Evolutionary conservation across 768 basidiomycete genomes (phyloP).

Genomic region (Candolleomyces efflorescens): DNA sequence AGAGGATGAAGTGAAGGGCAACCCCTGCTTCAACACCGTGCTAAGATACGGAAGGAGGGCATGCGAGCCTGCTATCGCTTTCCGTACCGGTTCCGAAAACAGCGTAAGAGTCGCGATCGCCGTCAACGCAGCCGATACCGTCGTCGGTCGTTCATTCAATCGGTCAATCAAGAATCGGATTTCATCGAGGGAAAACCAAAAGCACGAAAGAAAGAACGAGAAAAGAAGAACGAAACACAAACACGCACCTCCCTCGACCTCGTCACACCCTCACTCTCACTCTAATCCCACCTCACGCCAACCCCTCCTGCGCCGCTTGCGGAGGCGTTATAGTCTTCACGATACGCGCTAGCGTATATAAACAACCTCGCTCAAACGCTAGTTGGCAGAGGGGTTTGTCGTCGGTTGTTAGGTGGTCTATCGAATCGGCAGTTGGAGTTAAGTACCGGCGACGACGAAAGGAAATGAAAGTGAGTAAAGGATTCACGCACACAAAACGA

Average conservation of each 20-base stretch:
- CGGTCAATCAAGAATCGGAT: too few species aligned
- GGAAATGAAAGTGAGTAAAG: too few species aligned
- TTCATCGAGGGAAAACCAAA: too few species aligned
- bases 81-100: conserved; percentile 68
- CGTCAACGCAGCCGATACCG: conserved; percentile 62
- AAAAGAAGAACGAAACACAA: too few species aligned
- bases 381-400: conserved; percentile 60
- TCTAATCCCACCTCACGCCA: conserved; percentile 72
- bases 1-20: too few species aligned
- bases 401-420: conserved; percentile 71
- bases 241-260: conserved; percentile 62
- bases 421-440: too few species aligned
- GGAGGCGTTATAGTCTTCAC: conserved; percentile 52
- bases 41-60: conserved; percentile 33
- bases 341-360: conserved; percentile 49
- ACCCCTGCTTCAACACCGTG: not conserved
- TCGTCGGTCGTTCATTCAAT: too few species aligned
- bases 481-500: conserved; percentile 59
- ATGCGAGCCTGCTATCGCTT: conserved; percentile 57
- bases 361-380: conserved; percentile 67
- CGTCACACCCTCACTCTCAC: conserved; percentile 57
- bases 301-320: too few species aligned
- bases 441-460: too few species aligned
- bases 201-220: not conserved
- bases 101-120: conserved; percentile 70